Evolutionary conservation across 768 basidiomycete species (phyloP).

Genomic region (Leccinellum luteum): DNA sequence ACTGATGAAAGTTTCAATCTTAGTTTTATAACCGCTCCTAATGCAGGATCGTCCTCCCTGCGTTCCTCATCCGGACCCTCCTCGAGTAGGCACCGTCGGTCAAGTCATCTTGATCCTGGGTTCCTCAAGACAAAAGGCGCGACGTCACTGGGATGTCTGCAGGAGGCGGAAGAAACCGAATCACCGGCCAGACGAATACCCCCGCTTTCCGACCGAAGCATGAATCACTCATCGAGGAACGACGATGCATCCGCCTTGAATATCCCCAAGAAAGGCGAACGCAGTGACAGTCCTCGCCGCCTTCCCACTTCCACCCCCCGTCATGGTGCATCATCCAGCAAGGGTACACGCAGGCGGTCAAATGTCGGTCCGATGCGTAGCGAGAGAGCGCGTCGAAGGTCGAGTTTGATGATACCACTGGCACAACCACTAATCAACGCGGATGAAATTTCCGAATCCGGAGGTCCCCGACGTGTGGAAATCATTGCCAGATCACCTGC

Average conservation of each 20-base stretch:
- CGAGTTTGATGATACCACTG: slow-evolving; percentile 82
- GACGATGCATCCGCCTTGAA: slow-evolving; percentile 22
- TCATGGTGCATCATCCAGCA: slow-evolving; percentile 33
- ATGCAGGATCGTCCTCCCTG: slow-evolving; percentile 29
- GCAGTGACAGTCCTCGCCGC: slow-evolving; percentile 47
- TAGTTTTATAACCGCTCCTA: slow-evolving; percentile 41
- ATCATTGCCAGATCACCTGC: slow-evolving; percentile 48
- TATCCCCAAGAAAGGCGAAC: slow-evolving; percentile 37
- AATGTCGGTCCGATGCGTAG: slow-evolving; percentile 72
- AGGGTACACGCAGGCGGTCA: slow-evolving; percentile 57
- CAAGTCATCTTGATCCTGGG: slow-evolving; percentile 65
- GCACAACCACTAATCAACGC: slow-evolving; percentile 52
- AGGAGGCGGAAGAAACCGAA: slow-evolving; percentile 67
- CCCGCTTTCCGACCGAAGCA: slow-evolving; percentile 65
- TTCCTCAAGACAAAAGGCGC: slow-evolving; percentile 58
- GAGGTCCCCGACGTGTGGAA: slow-evolving; percentile 42
- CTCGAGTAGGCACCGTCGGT: slow-evolving; percentile 46
- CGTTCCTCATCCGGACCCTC: slow-evolving; percentile 33
- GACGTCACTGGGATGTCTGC: slow-evolving; percentile 58
- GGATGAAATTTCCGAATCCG: slow-evolving; percentile 34
- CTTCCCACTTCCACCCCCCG: slow-evolving; percentile 45
- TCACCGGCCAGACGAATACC: slow-evolving; percentile 28
- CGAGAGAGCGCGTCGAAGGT: slow-evolving; percentile 72
- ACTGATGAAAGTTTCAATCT: slow-evolving; percentile 73
- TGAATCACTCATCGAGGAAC: slow-evolving; percentile 45